phyloP scores from a whole-genome alignment of 2,329 filamentous ascomycete species.

The Acephala macrosclerotiorum region DNA sequence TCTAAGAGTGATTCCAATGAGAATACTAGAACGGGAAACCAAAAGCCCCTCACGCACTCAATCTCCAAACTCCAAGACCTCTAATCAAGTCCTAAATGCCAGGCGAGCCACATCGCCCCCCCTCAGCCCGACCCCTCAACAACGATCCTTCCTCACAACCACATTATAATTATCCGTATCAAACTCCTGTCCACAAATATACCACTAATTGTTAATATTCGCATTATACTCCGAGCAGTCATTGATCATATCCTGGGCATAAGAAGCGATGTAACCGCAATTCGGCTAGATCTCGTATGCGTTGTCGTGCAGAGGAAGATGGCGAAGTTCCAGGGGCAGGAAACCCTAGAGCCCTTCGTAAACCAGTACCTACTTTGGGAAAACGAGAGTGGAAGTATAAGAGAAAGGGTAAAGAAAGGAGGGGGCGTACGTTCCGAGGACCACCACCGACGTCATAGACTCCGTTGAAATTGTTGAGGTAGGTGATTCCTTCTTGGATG shows the following conservation, averaged over 20 bases:
- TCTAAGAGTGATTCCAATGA: too few relatives aligned
- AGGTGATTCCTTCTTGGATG: neutral
- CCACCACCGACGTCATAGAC: neutral
- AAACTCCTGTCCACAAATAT: neutral
- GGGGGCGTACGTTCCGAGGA: neutral
- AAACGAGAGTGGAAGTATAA: too few relatives aligned
- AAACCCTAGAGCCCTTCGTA: neutral
- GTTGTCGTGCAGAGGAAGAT: constrained; percentile 3
- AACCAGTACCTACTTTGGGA: too few relatives aligned
- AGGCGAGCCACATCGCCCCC: too few relatives aligned
- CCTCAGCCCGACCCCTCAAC: too few relatives aligned
- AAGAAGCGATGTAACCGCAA: neutral
- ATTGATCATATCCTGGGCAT: neutral
- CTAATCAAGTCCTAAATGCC: too few relatives aligned
- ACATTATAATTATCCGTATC: neutral
- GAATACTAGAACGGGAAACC: too few relatives aligned
- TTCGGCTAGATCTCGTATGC: neutral
- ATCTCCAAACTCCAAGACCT: too few relatives aligned
- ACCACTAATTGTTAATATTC: neutral
- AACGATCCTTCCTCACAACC: neutral
- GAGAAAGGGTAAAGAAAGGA: too few relatives aligned
- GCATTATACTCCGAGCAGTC: neutral
- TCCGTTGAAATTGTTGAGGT: neutral
- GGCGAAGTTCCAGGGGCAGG: neutral
- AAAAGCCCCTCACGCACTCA: too few relatives aligned